Conservation (phyloP, 2,329 filamentous ascomycete species). For the Fusarium sp. region DNA sequence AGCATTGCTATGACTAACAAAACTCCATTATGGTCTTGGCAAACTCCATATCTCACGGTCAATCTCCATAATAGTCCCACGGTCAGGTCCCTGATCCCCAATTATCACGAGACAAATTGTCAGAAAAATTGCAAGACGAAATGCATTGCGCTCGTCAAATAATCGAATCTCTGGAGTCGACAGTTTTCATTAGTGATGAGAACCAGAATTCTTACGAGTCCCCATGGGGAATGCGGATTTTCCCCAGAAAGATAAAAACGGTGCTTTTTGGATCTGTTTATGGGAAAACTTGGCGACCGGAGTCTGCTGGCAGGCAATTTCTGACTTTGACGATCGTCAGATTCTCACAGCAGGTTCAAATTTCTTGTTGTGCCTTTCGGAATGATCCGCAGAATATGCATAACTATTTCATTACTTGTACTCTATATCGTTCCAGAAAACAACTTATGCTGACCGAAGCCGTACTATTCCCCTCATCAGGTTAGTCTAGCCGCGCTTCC, state of each 20-base stretch:
- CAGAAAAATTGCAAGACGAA: not conserved
- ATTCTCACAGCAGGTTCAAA: not conserved
- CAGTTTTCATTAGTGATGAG: slow-evolving; percentile 25
- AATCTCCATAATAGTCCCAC: slow-evolving; percentile 33
- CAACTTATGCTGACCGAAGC: not conserved
- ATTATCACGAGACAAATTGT: slow-evolving; percentile 26
- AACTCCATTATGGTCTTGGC: slow-evolving; percentile 26
- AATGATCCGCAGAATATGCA: slow-evolving; percentile 11
- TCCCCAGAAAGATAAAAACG: slow-evolving; percentile 20
- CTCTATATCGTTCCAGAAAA: slow-evolving; percentile 25
- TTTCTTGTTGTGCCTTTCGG: not conserved
- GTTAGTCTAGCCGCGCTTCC: slow-evolving; percentile 3
- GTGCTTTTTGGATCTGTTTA: not conserved
- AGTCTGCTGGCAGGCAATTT: too few relatives aligned
- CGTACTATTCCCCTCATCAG: not conserved
- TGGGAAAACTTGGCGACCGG: not conserved
- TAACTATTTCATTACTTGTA: slow-evolving; percentile 2
- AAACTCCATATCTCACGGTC: slow-evolving; percentile 19
- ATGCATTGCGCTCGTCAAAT: slow-evolving; percentile 1
- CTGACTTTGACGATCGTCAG: not conserved
- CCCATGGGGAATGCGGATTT: slow-evolving; percentile 31
- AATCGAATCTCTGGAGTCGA: not conserved
- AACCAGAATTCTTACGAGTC: slow-evolving; percentile 11
- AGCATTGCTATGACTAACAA: slow-evolving; percentile 36
- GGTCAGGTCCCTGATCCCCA: slow-evolving; percentile 25